Conservation (phyloP, 1,284 basidiomycete genomes). For the Lentinus polychrous region DNA sequence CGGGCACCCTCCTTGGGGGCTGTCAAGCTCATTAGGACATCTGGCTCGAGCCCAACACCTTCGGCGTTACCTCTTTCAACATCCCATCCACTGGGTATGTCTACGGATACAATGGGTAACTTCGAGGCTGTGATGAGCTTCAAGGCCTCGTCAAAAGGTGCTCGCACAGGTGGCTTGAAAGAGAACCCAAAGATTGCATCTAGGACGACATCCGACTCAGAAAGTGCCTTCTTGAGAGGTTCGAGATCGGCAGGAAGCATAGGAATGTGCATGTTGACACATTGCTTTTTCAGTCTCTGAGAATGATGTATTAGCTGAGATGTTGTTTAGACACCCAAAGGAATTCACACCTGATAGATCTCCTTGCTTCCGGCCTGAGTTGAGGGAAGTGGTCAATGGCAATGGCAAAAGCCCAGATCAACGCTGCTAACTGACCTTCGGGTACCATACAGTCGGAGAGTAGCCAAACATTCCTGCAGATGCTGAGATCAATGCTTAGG, state of each 20-base stretch:
- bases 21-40: conserved; percentile 85
- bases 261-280: conserved; percentile 79
- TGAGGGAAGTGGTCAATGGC: too few species aligned
- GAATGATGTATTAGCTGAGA: background rate
- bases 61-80: conserved; percentile 72
- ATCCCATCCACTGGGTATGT: conserved; percentile 96
- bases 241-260: conserved; percentile 49
- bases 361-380: conserved; percentile 81
- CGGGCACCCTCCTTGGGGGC: conserved; percentile 88
- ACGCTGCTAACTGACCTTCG: conserved; percentile 67
- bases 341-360: conserved; percentile 57
- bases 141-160: conserved; percentile 81
- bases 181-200: conserved; percentile 99
- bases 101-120: conserved; percentile 83
- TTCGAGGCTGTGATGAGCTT: conserved; percentile 57
- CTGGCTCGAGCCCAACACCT: conserved; percentile 56
- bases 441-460: conserved; percentile 80
- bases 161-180: conserved; percentile 82
- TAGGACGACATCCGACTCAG: conserved; percentile 75
- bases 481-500: background rate
- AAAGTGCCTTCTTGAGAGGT: conserved; percentile 48
- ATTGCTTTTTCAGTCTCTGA: conserved; percentile 79
- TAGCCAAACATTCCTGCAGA: conserved; percentile 81
- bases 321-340: background rate
- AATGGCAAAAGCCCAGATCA: too few species aligned